Base-by-base conservation (phyloP, 225 moss, liverwort and hornwort genomes). In the Bryum argenteum region DNA sequence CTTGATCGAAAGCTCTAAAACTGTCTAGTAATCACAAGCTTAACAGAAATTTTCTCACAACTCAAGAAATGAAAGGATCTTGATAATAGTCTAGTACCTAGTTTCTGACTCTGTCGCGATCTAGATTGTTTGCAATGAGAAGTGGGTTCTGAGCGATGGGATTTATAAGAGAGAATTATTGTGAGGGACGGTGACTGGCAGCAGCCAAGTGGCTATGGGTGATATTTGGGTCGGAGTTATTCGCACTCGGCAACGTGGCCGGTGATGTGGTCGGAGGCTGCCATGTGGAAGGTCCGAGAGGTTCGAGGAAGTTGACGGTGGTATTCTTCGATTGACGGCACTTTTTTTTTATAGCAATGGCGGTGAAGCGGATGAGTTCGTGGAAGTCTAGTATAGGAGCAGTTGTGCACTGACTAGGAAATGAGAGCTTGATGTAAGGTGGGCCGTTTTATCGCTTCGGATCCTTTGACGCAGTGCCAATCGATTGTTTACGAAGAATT, bases 161-260 rank as follows among this genome's bases (percentile, higher is more conserved):
- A 1, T 45, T 73, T 59, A 16, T 77, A 58, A 15, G 38, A 9
- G 3, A 10, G 1, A 0, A 0, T 33, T 33, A 6, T 2, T 28
- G 28, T 28, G 5, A 2, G 2, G 1, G 65, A 37, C 65, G 70
- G 74, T 71, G 71, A 5, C 2, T 1, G 13, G 39, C 26, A 2
- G 4, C 13, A 9, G 38, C 61, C 71, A 79, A 64, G 75, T 72
- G 82, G 63, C 67, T 11, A 2, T 4, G 0, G 11, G 24, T 10
- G 57, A 41, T 62, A 44, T 28, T 38, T 45, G 23, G 9, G 43
- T 54, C 1, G 43, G 3, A 75, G 26, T 63, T 8, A 54, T 47
- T 38, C 6, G 41, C 8, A 71, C 75, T 62, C 78, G 66, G 62
- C 60, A 37, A 26, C 78, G 82, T 75, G 78, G 78, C 61, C 75